These are phyloP conservation scores for Seminavis robusta DNA, from an alignment of 108 stramenopile species.

Conservation along the genomic window DNA sequence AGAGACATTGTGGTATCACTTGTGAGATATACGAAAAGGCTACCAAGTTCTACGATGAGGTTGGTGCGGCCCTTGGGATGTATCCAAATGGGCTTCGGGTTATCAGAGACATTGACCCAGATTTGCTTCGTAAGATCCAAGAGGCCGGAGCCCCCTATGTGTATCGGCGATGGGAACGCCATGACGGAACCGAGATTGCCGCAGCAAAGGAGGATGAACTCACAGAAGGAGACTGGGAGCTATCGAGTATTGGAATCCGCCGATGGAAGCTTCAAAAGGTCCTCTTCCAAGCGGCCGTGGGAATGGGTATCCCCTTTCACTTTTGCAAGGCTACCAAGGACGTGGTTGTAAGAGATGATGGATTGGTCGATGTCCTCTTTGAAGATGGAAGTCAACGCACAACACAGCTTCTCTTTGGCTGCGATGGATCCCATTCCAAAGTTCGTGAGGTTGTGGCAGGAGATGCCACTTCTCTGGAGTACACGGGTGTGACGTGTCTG, in stretches of 20 bases:
- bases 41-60: slow-evolving; percentile 15
- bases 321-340: too few relatives aligned
- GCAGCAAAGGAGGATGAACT: slow-evolving; percentile 49
- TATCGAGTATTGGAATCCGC: slow-evolving; percentile 49
- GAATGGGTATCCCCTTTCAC: slow-evolving; percentile 36
- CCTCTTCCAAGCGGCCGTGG: slow-evolving; percentile 31
- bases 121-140: slow-evolving; percentile 23
- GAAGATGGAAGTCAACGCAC: too few relatives aligned
- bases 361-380: too few relatives aligned
- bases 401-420: too few relatives aligned
- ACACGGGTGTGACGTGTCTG: too few relatives aligned
- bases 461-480: too few relatives aligned
- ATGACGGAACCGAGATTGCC: slow-evolving; percentile 60
- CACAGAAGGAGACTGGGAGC: slow-evolving; percentile 23
- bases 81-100: slow-evolving; percentile 68
- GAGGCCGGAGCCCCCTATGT: slow-evolving; percentile 50
- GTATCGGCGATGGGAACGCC: slow-evolving; percentile 55
- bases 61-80: slow-evolving; percentile 59
- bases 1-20: slow-evolving; percentile 17
- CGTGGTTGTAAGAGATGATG: too few relatives aligned
- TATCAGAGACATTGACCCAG: slow-evolving; percentile 32
- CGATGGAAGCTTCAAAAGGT: slow-evolving; percentile 58
- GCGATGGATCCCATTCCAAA: slow-evolving; percentile 50
- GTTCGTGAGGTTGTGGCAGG: slow-evolving; percentile 16
- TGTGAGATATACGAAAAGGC: slow-evolving; percentile 24